Evolutionary conservation across 2,329 filamentous ascomycete species (phyloP).

Genomic region (Talaromyces amestolkiae): DNA sequence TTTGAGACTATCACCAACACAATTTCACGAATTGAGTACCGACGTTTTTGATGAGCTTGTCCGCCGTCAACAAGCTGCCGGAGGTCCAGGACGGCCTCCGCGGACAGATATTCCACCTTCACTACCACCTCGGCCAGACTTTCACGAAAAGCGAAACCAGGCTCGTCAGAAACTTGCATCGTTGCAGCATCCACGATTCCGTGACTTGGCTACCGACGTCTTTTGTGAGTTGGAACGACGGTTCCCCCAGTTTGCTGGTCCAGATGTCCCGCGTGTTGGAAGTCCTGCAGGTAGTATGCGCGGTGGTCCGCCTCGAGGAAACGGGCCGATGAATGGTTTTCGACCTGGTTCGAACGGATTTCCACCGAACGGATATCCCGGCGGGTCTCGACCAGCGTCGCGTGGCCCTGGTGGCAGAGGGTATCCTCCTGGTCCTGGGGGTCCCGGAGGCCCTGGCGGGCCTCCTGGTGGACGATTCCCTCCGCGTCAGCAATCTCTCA

Average conservation of each 20-base stretch:
- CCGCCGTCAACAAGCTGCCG: conserved; percentile 70
- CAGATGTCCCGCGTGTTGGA: conserved; percentile 65
- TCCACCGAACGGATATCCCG: conserved; percentile 34
- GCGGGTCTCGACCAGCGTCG: conserved; percentile 43
- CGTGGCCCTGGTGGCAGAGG: conserved; percentile 37
- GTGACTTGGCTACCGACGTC: conserved; percentile 90
- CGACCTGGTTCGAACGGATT: conserved; percentile 30
- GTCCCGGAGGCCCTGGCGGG: conserved; percentile 38
- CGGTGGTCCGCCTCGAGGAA: conserved; percentile 50
- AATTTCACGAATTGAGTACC: conserved; percentile 96
- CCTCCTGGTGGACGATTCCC: conserved; percentile 38
- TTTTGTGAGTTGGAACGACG: conserved; percentile 91
- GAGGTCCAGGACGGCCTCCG: conserved; percentile 42
- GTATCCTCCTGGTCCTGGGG: conserved; percentile 35
- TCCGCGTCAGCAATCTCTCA: conserved; percentile 41
- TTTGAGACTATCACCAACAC: conserved; percentile 79
- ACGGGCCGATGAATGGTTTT: conserved; percentile 55
- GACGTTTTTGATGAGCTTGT: conserved; percentile 96
- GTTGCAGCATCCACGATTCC: conserved; percentile 79
- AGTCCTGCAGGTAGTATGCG: conserved; percentile 65
- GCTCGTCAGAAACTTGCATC: conserved; percentile 94
- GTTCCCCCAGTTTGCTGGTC: conserved; percentile 74
- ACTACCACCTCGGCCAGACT: conserved; percentile 79
- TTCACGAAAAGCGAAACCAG: conserved; percentile 96
- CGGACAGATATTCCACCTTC: conserved; percentile 61